These are phyloP conservation scores for Neonectria magnoliae DNA, from an alignment of 2,329 filamentous ascomycete genomes.

Conservation along the genomic window DNA sequence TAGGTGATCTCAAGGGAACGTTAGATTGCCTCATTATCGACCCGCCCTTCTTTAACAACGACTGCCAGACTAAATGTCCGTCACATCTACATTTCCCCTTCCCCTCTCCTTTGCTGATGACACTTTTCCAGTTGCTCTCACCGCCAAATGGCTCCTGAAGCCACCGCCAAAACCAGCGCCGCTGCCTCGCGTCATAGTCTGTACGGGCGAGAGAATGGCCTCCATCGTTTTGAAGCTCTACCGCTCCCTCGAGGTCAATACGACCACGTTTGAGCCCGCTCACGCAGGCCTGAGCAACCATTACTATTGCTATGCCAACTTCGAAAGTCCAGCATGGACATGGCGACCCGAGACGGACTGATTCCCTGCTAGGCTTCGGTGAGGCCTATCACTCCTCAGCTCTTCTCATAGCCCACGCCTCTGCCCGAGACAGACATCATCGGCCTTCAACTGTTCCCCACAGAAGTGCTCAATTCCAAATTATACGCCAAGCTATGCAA, in stretches of 20 bases:
- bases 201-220: constrained; percentile 83
- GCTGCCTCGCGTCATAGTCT: constrained; percentile 65
- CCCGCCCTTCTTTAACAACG: constrained; percentile 81
- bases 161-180: constrained; percentile 31
- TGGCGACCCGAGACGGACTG: constrained; percentile 44
- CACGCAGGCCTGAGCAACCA: constrained; percentile 84
- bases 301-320: constrained; percentile 83
- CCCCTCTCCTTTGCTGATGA: constrained; percentile 26
- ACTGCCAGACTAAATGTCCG: constrained; percentile 81
- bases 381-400: not conserved
- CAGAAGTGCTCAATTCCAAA: constrained; percentile 28
- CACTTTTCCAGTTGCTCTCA: constrained; percentile 70
- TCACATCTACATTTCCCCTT: constrained; percentile 3
- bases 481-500: constrained; percentile 36
- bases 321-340: constrained; percentile 68
- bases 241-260: constrained; percentile 66
- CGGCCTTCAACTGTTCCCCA: not conserved
- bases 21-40: constrained; percentile 79
- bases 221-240: constrained; percentile 74
- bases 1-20: constrained; percentile 66
- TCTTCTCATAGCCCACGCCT: not conserved
- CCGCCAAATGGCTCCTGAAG: constrained; percentile 77
- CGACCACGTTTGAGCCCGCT: constrained; percentile 74
- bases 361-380: not conserved
- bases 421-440: not conserved